These are phyloP conservation scores for Pyrrhoderma noxium DNA, from an alignment of 1,284 basidiomycete species.

Conservation along the genomic window DNA sequence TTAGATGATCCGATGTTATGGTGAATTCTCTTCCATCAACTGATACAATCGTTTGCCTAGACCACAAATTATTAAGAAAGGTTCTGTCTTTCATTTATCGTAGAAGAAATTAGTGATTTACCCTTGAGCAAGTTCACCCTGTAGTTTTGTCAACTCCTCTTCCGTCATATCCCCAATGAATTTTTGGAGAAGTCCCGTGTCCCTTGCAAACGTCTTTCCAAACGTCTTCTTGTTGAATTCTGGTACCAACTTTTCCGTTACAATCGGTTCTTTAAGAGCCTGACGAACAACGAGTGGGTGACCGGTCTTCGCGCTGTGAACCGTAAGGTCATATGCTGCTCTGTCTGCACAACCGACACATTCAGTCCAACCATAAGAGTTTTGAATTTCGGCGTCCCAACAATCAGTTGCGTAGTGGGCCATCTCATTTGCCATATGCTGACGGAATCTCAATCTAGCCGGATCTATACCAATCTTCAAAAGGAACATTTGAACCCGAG, in stretches of 20 bases:
- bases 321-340: slow-evolving; percentile 85
- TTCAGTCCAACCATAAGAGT: slow-evolving; percentile 95
- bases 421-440: slow-evolving; percentile 98
- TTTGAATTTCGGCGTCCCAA: slow-evolving; percentile 98
- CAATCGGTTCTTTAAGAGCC: slow-evolving; percentile 75
- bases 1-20: slow-evolving; percentile 70
- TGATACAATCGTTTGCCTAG: slow-evolving; percentile 39
- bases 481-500: slow-evolving; percentile 87
- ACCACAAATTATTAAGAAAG: slow-evolving; percentile 20
- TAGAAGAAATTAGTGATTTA: slow-evolving; percentile 30
- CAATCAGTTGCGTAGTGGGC: slow-evolving; percentile 98
- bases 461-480: slow-evolving; percentile 90
- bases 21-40: slow-evolving; percentile 66
- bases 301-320: slow-evolving; percentile 55
- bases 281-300: slow-evolving; percentile 77
- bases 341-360: slow-evolving; percentile 99
- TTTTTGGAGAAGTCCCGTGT: slow-evolving; percentile 69
- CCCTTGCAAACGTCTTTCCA: slow-evolving; percentile 87
- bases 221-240: slow-evolving; percentile 86
- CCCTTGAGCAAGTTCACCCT: slow-evolving; percentile 73
- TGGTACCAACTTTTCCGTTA: slow-evolving; percentile 66
- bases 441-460: slow-evolving; percentile 83
- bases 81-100: slow-evolving; percentile 16
- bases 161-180: slow-evolving; percentile 66
- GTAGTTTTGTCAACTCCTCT: slow-evolving; percentile 59